Base-by-base conservation (phyloP, 1,139 yeast genomes). In the Blastobotrys buckinghamii region DNA sequence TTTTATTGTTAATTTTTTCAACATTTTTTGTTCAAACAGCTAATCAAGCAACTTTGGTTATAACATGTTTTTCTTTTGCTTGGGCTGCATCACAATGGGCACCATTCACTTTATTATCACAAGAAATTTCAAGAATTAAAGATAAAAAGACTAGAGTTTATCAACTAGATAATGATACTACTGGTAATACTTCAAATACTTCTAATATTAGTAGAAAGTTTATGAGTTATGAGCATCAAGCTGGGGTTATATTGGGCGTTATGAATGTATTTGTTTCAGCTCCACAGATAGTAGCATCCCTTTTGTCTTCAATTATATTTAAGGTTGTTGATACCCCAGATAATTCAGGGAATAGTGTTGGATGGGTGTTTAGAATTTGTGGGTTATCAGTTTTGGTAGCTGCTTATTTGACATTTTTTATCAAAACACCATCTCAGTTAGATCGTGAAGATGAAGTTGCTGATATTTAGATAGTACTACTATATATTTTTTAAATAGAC, bases 41-140 rank as follows among this genome's bases (percentile, higher is more conserved):
- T 17, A 20, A 42, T 1, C 54, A 53, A 0, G 72, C 70, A 1
- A 62, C 70, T 4, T 48, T 56, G 2, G 50, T 67, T 6, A 64
- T 69, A 3, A 68, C 63, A 1, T 46, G 64, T 3, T 59, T 68
- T 36, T 74, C 74, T 1, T 52, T 68, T 33, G 55, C 69, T 12
- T 70, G 74, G 74, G 72, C 73, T 1, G 59, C 65, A 22, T 61
- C 70, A 0, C 60, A 66, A 13, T 70, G 74, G 74, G 71, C 70
- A 0, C 74, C 74, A 6, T 70, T 64, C 49, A 61, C 73, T 1
- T 52, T 70, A 5, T 60, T 70, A 9, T 67, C 71, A 1, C 68
- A 67, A 50, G 70, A 69, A 37, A 63, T 69, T 26, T 63, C 69
- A 35, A 47, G 58, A 26, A 45, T 60, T 27, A 52, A 53, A 42